Evolutionary conservation across 257 asterid species (phyloP), one percentile per base, ranked within the genome.

Genomic region (Leptodermis oblonga): DNA sequence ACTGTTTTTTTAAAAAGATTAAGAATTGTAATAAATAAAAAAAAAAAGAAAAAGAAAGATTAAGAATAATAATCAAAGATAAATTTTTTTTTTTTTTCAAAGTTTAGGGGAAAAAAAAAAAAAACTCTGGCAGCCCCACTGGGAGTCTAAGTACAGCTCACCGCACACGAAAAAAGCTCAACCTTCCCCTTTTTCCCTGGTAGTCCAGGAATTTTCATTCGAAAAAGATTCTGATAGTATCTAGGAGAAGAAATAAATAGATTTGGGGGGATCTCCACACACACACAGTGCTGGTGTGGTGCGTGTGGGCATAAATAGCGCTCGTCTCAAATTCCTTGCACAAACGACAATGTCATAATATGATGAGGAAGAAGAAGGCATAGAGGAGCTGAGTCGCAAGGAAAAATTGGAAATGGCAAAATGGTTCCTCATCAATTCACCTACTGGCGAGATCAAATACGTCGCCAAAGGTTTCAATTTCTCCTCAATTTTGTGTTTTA

Each of bases 361-460:
- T 22, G 90, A 82, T 74, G 88, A 78, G 45, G 96, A 90, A 48
- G 95, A 85, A 43, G 82, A 78, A 55, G n/a, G n/a, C n/a, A n/a
- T n/a, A n/a, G 78, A 75, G 70, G 82, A 88, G 79, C 88, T 90
- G 64, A 88, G 84, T 62, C 90, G 81, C 67, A 69, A 87, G 70
- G 92, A 93, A 80, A 93, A 86, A 73, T 82, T 90, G 69, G 96
- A 88, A 83, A 86, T 93, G 70, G 93, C 97, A 74, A 93, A 88
- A 84, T 90, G 98, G 98, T 93, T 93, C 79, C 95, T 93, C 68
- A 94, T 93, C 76, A 93, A 93, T 68, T 85, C 97, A 62, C 98
- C 98, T 59, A 82, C 96, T 75, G 98, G 97, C 53, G 98, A 93
- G 86, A 86, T 88, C 80, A 94, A 90, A 73, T 93, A 87, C 83